Evolutionary conservation across 306 rosid genomes (phyloP), one percentile per base, ranked within the genome.

Genomic region (Mimosa bimucronata): DNA sequence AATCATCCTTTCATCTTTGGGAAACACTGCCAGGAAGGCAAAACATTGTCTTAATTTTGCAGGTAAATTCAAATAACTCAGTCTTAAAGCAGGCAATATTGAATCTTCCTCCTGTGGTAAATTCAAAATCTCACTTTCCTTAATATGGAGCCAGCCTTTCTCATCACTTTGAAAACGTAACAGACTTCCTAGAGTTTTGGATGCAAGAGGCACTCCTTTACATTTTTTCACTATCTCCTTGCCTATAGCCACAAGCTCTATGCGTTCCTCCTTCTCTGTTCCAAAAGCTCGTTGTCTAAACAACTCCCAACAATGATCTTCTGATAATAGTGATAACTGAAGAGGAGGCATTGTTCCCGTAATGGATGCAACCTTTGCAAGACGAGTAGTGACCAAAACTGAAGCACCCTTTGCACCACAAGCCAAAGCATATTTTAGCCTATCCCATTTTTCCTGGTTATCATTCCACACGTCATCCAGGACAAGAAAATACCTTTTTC

Each of bases 381-480:
- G 42, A 18, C 83, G 71, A 5, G 83, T 81, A 4, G 85, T 74
- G 7, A 85, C 83, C 2, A 81, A 2, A 53, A 85, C 11, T 1
- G 69, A 58, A 69, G 75, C 12, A 5, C 85, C 83, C 0, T 19
- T 41, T n/a, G 71, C 67, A 12, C 82, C 83, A 46, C 74, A 77
- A 3, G 29, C 68, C 71, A 85, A 10, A 5, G 55, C 62, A 25
- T 25, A 52, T n/a, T 46, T 81, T 55, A 85, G 3, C 28, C 19
- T 25, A n/a, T 62, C 78, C 85, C 83, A 85, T 30, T 70, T 38
- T 13, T 71, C 76, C 10, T 44, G 71, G 40, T 82, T 62, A 1
- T 82, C 86, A 30, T 74, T 85, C 85, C 85, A 81, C 7, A 85
- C 69, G 18, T 81, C 83, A 48, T 85, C 85, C 15, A 85, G 42